Base-by-base conservation (phyloP, 352 stramenopile species). In the Phytophthora constricta region DNA sequence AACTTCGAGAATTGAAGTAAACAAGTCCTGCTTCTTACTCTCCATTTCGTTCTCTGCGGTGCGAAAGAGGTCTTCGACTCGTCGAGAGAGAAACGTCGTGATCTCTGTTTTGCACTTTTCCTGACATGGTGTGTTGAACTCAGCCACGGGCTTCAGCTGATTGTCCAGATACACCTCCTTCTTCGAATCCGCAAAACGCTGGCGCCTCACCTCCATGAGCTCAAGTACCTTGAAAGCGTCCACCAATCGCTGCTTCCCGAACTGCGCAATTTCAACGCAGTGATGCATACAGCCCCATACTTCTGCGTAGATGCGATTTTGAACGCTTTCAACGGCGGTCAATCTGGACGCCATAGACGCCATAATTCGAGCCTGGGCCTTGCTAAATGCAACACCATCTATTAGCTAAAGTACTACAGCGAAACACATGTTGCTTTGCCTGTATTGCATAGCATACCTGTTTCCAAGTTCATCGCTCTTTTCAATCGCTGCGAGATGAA, bases 221-320 rank as follows among this genome's bases (percentile, higher is more conserved):
- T 93, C 77, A 28, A 96, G 74, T 14, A 93, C 74, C 39, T 88
- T 75, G 43, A 96, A 93, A 2, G 87, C 84, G 56, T 91, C 80
- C 11, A 72, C 25, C 1, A 96, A 72, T 0, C 87, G 79, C 25
- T 84, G 78, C 33, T 85, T 87, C 42, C 87, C 84, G 52, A 88
- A 89, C 63, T 94, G 86, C 0, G 84, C 86, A 33, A 96, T 83
- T 64, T 96, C 83, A 4, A 96, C 82, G 33, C 87, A 94, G 70
- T 96, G 86, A 37, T 92, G 70, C 79, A 94, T 77, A 46, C 86
- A 94, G 2, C 84, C 84, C 82, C 81, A 92, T 1, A 92, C 84
- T 62, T 94, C 86, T 7, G 62, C 79, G n/a, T 80, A 58, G 57
- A 94, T 89, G n/a, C 86, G 86, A 13, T 72, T 71, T 42, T 86